phyloP scores from a whole-genome alignment of 2,329 filamentous ascomycete species.

The Colletotrichum phormii region DNA sequence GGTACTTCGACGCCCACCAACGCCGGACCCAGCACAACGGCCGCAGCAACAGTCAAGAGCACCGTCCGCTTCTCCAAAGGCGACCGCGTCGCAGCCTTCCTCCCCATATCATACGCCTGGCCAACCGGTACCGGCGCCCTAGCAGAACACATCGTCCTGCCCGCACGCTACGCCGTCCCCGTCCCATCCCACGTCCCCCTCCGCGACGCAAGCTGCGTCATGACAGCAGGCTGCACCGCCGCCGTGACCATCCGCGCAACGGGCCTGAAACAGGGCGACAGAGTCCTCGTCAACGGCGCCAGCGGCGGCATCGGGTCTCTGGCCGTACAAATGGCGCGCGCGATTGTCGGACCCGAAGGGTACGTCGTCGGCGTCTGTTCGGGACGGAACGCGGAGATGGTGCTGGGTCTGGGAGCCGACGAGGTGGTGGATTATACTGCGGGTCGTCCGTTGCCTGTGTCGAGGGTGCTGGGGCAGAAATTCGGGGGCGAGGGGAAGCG shows the following conservation, averaged over 20 bases:
- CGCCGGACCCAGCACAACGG: conserved; percentile 7
- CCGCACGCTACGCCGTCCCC: conserved; percentile 46
- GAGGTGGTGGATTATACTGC: conserved; percentile 47
- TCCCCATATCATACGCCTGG: conserved; percentile 48
- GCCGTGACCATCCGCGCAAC: conserved; percentile 52
- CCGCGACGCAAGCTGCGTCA: conserved; percentile 50
- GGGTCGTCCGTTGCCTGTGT: not conserved
- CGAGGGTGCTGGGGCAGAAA: not conserved
- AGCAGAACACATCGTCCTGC: conserved; percentile 52
- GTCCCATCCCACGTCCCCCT: conserved; percentile 46
- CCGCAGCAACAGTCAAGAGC: not conserved
- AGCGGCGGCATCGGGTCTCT: conserved; percentile 63
- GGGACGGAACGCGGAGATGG: conserved; percentile 56
- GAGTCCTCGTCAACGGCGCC: conserved; percentile 61
- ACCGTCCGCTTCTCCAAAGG: conserved; percentile 45
- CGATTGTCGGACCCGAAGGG: conserved; percentile 52
- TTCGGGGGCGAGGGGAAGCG: conserved; percentile 32
- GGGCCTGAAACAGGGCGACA: conserved; percentile 49
- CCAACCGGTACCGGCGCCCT: conserved; percentile 52
- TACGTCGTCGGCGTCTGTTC: conserved; percentile 61
- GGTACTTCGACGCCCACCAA: not conserved
- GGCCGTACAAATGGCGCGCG: conserved; percentile 56
- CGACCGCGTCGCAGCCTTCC: conserved; percentile 51
- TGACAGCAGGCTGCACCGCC: conserved; percentile 53
- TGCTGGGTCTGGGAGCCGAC: conserved; percentile 59